Percentiles rank a stretch among this genome's conserved stretches.
These are phyloP conservation scores for Globisporangium cystogenes DNA, from an alignment of 352 stramenopile species.

Conservation along the genomic window DNA sequence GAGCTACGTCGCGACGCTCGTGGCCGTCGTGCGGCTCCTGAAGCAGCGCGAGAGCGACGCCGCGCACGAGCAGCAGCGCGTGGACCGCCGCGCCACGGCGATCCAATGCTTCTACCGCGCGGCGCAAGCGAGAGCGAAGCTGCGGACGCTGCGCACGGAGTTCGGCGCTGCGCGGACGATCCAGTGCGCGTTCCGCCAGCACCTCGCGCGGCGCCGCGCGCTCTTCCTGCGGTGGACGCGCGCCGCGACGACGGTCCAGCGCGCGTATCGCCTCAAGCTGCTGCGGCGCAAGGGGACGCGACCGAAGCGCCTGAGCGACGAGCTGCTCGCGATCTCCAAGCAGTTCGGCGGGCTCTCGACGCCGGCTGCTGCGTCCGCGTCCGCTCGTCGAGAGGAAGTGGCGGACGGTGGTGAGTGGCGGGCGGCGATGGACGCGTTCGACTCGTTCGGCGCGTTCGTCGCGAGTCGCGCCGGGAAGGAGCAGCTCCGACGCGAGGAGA, in stretches of 20 bases:
- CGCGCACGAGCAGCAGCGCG: conserved; percentile 15
- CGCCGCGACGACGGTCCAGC: conserved; percentile 48
- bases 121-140: conserved; percentile 15
- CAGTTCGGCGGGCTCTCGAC: conserved; percentile 24
- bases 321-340: conserved; percentile 39
- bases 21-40: conserved; percentile 42
- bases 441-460: conserved; percentile 50
- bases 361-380: neutral
- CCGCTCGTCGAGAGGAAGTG: neutral
- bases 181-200: conserved; percentile 64
- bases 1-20: conserved; percentile 19
- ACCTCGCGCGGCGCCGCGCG: conserved; percentile 43
- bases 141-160: conserved; percentile 23
- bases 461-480: conserved; percentile 37
- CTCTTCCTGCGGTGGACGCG: conserved; percentile 45
- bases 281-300: conserved; percentile 28
- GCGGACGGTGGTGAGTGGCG: conserved; percentile 19
- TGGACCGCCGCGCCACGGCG: conserved; percentile 18
- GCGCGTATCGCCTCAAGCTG: conserved; percentile 48
- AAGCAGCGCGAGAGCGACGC: conserved; percentile 38
- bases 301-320: conserved; percentile 31
- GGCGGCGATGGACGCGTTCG: conserved; percentile 51
- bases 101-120: conserved; percentile 50
- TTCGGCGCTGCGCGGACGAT: conserved; percentile 36
- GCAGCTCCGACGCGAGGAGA: conserved; percentile 47